Conservation (phyloP, 768 basidiomycete genomes). For the Pilatotrama ljubarskyi region DNA sequence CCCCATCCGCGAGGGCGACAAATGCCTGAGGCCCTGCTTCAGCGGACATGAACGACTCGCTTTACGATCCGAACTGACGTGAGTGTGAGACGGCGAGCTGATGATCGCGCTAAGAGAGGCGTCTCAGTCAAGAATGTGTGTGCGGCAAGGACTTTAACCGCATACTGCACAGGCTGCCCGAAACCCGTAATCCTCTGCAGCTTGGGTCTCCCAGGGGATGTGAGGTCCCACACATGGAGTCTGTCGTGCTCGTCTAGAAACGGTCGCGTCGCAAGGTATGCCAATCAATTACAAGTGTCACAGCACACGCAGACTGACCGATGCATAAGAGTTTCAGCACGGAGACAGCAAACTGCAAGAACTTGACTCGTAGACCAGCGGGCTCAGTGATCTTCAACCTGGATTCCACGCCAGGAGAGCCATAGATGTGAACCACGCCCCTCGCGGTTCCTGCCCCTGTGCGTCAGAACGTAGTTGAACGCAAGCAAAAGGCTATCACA, state of each 20-base stretch:
- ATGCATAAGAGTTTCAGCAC: slow-evolving; percentile 59
- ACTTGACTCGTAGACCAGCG: slow-evolving; percentile 47
- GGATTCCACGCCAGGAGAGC: slow-evolving; percentile 62
- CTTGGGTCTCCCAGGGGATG: slow-evolving; percentile 52
- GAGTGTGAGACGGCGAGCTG: slow-evolving; percentile 68
- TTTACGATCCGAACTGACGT: slow-evolving; percentile 46
- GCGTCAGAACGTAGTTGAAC: no score
- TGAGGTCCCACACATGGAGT: slow-evolving; percentile 63
- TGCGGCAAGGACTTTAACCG: slow-evolving; percentile 9
- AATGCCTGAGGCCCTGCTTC: slow-evolving; percentile 38
- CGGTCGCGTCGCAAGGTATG: no score
- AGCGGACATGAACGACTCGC: neutral
- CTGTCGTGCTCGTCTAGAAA: slow-evolving; percentile 49
- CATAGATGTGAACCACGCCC: slow-evolving; percentile 68
- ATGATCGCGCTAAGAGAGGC: slow-evolving; percentile 47
- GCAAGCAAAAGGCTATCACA: slow-evolving; percentile 13
- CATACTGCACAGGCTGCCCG: slow-evolving; percentile 43
- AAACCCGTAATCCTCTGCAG: slow-evolving; percentile 50
- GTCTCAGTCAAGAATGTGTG: neutral
- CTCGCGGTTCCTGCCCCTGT: slow-evolving; percentile 52
- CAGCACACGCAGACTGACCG: slow-evolving; percentile 41
- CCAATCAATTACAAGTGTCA: no score
- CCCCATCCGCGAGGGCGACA: slow-evolving; percentile 52
- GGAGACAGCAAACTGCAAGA: slow-evolving; percentile 60
- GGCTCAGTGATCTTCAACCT: slow-evolving; percentile 48